phyloP scores from a whole-genome alignment of 306 rosid species.

The Vachellia collinsii region DNA sequence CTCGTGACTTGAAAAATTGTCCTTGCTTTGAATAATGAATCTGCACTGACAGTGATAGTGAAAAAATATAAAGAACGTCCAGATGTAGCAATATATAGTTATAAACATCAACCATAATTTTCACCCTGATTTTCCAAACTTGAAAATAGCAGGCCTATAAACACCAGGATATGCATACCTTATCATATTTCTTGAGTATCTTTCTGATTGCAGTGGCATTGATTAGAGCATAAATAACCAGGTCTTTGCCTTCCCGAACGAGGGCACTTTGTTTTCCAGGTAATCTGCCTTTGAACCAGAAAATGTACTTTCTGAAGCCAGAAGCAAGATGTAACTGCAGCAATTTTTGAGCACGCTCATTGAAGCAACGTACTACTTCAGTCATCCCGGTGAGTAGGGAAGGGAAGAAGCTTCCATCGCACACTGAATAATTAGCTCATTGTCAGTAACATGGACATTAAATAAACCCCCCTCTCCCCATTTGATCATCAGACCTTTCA shows the following conservation, averaged over 20 bases:
- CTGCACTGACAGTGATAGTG: constrained; percentile 46
- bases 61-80: not conserved
- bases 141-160: not conserved
- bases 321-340: constrained; percentile 80
- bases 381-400: constrained; percentile 87
- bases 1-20: constrained; percentile 77
- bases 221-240: constrained; percentile 84
- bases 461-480: constrained; percentile 3
- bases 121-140: constrained; percentile 26
- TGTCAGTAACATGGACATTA: constrained; percentile 1
- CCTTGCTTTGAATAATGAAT: constrained; percentile 95
- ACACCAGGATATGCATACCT: constrained; percentile 50
- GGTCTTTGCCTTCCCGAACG: constrained; percentile 80
- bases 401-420: constrained; percentile 97
- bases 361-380: constrained; percentile 71
- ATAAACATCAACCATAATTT: constrained; percentile 13
- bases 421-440: constrained; percentile 54
- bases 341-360: constrained; percentile 81
- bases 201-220: constrained; percentile 82
- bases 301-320: constrained; percentile 70
- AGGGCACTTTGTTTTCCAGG: constrained; percentile 52
- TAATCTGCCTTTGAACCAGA: constrained; percentile 70
- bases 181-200: constrained; percentile 89
- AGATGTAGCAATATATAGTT: not conserved
- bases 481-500: not conserved